Base-by-base conservation (phyloP, 2,329 filamentous ascomycete species). In the Aureobasidium namibiae region DNA sequence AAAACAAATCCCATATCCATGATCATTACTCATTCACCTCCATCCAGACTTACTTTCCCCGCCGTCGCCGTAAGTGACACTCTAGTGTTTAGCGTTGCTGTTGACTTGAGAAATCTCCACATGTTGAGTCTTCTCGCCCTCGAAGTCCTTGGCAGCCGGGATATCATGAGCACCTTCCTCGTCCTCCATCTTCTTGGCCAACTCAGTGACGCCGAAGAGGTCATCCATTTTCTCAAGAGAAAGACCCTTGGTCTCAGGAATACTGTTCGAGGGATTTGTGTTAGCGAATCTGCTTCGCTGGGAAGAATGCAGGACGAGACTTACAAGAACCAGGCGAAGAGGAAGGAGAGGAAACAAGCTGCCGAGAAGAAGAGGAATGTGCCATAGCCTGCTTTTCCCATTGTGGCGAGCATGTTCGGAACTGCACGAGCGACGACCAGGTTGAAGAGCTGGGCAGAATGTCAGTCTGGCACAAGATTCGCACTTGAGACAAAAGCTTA, bases 231-330 rank as follows among this genome's bases (percentile, higher is more conserved):
- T 61, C 59, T 70, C 68, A 34, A 69, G 60, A 10, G 64, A 62
- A 7, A 69, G 41, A 16, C 86, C 86, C 75, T 89, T 89, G 11
- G 86, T 89, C 73, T 89, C 86, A 0, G 86, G 86, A n/a, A 88
- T 79, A 62, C 49, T 53, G 33, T 46, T 21, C 7, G 13, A 26
- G 84, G 79, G 16, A 16, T 23, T 14, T 4, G 11, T n/a, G 33
- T 50, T 8, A 33, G 46, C 21, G 2, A 16, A 18, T 4, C 5
- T 38, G 21, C 13, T 24, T 7, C 33, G 13, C 13, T 24, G 13
- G 4, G n/a, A 6, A 16, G 18, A 33, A n/a, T 89, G 73, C 7
- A 0, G 86, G 18, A 87, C 78, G 62, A 31, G 21, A 18, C 49
- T 53, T 53, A 53, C 49, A 85, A 80, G 75, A 86, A 84, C 76